These are phyloP conservation scores for Bipolaris cookei DNA, from an alignment of 2,329 filamentous ascomycete genomes.

Conservation along the genomic window DNA sequence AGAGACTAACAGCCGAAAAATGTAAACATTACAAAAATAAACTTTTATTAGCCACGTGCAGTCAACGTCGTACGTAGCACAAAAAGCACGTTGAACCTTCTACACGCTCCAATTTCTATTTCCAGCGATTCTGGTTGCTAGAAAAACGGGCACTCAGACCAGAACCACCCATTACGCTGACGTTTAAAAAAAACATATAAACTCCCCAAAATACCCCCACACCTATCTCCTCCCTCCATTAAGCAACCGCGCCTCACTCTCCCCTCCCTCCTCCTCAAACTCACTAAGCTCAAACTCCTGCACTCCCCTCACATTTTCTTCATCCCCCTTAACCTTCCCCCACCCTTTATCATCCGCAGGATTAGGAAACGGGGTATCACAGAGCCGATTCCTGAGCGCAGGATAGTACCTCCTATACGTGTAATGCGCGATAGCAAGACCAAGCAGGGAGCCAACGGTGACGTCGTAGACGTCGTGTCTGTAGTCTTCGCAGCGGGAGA, in stretches of 20 bases:
- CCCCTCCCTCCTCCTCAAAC: slow-evolving; percentile 37
- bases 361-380: slow-evolving; percentile 59
- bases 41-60: too few species aligned
- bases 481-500: slow-evolving; percentile 68
- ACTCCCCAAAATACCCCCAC: not conserved
- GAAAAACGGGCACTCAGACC: not conserved
- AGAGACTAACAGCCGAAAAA: too few species aligned
- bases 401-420: slow-evolving; percentile 68
- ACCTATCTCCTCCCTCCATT: slow-evolving; percentile 24
- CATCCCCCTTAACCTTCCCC: slow-evolving; percentile 54
- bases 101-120: too few species aligned
- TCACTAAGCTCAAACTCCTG: slow-evolving; percentile 48
- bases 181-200: not conserved
- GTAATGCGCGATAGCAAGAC: slow-evolving; percentile 62
- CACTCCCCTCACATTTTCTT: slow-evolving; percentile 46
- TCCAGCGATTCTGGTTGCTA: too few species aligned
- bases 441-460: slow-evolving; percentile 61
- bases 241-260: slow-evolving; percentile 29
- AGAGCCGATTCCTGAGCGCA: slow-evolving; percentile 56
- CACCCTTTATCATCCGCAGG: slow-evolving; percentile 45
- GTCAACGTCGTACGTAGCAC: too few species aligned
- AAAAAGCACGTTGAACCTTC: too few species aligned
- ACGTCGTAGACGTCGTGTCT: slow-evolving; percentile 70
- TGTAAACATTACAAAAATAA: too few species aligned
- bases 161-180: not conserved